Evolutionary conservation across 176 grass and related monocot genomes (phyloP).

Genomic region (Bonia amplexicaulis): DNA sequence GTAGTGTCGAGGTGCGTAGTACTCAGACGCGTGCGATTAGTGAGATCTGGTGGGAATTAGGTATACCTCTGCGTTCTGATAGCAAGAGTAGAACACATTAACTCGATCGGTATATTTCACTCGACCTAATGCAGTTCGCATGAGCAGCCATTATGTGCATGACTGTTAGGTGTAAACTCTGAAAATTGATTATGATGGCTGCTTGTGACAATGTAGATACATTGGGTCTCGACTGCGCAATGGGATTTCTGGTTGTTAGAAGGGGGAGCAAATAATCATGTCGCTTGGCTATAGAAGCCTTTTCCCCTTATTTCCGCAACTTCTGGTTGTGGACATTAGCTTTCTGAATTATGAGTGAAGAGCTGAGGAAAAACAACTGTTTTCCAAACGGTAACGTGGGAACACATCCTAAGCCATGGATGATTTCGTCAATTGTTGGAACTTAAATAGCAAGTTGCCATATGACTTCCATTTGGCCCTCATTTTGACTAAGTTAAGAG

Average conservation of each 20-base stretch:
- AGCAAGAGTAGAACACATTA: not conserved
- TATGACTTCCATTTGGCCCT: not conserved
- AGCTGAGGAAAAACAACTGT: not conserved
- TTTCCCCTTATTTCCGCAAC: not conserved
- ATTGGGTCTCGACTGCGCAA: too few relatives aligned
- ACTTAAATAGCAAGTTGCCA: not conserved
- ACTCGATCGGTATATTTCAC: not conserved
- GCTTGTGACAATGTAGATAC: not conserved
- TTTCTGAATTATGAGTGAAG: not conserved
- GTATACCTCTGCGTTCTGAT: not conserved
- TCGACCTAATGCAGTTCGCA: not conserved
- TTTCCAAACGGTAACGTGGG: not conserved
- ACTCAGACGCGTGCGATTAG: not conserved
- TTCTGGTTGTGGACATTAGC: not conserved
- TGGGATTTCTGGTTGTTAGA: not conserved
- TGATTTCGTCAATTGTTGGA: not conserved
- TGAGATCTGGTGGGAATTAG: slow-evolving; percentile 24
- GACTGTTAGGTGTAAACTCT: not conserved
- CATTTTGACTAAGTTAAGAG: not conserved
- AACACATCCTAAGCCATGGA: not conserved
- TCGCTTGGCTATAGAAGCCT: not conserved
- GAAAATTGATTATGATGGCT: not conserved
- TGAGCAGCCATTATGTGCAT: not conserved
- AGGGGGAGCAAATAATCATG: not conserved
- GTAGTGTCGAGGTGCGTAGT: not conserved